Conservation (phyloP, 176 grass and related monocot species). For the Melocanna baccifera region DNA sequence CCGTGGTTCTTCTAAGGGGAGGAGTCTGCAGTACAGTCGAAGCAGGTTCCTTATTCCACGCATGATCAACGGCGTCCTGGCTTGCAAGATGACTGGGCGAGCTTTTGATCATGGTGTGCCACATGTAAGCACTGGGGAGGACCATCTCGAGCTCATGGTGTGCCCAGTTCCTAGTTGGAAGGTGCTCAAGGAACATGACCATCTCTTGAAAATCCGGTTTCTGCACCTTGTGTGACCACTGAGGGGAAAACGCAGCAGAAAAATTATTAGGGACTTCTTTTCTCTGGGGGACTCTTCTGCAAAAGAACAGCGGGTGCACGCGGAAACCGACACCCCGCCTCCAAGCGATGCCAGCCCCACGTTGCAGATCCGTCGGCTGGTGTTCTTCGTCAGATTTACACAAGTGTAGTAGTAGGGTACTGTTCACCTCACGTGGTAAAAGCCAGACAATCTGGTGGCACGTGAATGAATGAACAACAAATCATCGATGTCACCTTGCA, state of each 20-base stretch:
- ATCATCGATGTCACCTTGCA: background rate
- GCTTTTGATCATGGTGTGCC: constrained; percentile 91
- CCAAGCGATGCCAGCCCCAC: too few relatives aligned
- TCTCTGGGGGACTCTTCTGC: too few relatives aligned
- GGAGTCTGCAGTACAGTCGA: background rate
- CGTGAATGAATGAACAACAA: background rate
- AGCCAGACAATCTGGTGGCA: too few relatives aligned
- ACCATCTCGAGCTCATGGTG: constrained; percentile 92
- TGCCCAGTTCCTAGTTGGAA: constrained; percentile 85
- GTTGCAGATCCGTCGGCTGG: too few relatives aligned
- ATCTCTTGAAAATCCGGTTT: constrained; percentile 95
- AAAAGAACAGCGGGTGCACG: too few relatives aligned
- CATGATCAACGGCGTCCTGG: constrained; percentile 11
- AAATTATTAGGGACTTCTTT: background rate
- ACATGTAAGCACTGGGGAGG: constrained; percentile 90
- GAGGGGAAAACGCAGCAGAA: background rate
- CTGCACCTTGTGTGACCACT: constrained; percentile 94
- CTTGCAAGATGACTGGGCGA: constrained; percentile 70
- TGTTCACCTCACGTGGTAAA: too few relatives aligned
- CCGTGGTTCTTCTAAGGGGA: background rate
- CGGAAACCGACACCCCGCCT: too few relatives aligned
- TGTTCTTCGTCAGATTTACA: too few relatives aligned
- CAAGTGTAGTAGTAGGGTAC: too few relatives aligned
- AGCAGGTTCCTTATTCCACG: background rate
- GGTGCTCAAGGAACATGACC: constrained; percentile 97